Conservation (phyloP, 306 rosid genomes). For the Geum urbanum region DNA sequence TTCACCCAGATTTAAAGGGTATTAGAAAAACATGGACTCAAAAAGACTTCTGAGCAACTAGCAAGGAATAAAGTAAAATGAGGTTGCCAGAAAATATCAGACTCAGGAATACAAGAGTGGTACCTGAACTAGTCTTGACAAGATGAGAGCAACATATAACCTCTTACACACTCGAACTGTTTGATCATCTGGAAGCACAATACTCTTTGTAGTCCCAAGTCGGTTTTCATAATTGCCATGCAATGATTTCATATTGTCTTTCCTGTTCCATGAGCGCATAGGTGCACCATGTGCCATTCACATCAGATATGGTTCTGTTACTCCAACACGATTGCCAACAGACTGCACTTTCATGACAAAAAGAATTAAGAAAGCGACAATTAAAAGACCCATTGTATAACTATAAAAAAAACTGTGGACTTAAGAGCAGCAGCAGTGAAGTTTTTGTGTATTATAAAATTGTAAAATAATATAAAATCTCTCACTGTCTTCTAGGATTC, state of each 20-base stretch:
- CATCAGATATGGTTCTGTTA: conserved; percentile 88
- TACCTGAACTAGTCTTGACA: conserved; percentile 93
- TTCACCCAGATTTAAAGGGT: conserved; percentile 31
- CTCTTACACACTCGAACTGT: conserved; percentile 81
- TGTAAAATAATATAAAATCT: background rate
- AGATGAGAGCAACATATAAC: conserved; percentile 89
- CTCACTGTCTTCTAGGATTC: background rate
- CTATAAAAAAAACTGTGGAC: background rate
- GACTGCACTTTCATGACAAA: conserved; percentile 51
- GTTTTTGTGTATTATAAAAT: background rate
- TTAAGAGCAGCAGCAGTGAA: background rate
- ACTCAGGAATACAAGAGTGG: conserved; percentile 20
- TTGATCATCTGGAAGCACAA: conserved; percentile 58
- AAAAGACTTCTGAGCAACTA: background rate
- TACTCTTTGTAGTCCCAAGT: conserved; percentile 34
- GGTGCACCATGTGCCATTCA: conserved; percentile 97
- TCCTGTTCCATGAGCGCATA: conserved; percentile 47
- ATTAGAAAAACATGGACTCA: conserved; percentile 14
- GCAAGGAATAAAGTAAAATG: conserved; percentile 3
- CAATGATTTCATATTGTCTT: conserved; percentile 37
- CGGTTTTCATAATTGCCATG: conserved; percentile 40
- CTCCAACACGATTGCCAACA: conserved; percentile 92
- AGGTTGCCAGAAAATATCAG: conserved; percentile 7
- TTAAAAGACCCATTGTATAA: conserved; percentile 7
- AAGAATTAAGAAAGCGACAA: conserved; percentile 17